Evolutionary conservation across 306 rosid genomes (phyloP), one percentile per base, ranked within the genome.

Genomic region (Cucumis hystrix): DNA sequence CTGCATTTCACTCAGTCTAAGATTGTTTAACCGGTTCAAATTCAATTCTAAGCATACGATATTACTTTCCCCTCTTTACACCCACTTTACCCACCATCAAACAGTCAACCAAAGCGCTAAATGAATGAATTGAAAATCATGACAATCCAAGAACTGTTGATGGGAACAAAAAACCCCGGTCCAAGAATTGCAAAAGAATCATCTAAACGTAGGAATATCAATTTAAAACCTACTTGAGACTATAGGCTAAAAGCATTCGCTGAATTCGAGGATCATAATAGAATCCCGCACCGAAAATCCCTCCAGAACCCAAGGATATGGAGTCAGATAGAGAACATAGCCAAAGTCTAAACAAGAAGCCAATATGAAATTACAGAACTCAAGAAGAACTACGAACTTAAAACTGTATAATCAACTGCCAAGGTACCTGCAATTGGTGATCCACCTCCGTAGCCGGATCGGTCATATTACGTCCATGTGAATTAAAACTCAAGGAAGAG

Each of bases 401-500:
- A 49, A 71, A 47, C 41, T 23, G 15, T 71, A 71, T 10, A 30
- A 51, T 52, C 18, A 73, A 73, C 47, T 4, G 21, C 64, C 64
- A 6, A 68, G 49, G 61, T 59, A 92, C 99, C 98, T 96, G 99
- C 90, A 96, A 91, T 72, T 81, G 88, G 65, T 75, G 96, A 92
- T 96, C 99, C 78, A 89, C 62, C 87, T 79, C 72, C 1, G 96
- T 89, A 1, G 37, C 91, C 10, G 97, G 98, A 83, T 96, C 99
- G 58, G 87, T 88, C 99, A 96, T 96, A 33, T 79, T 86, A 64
- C 89, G 99, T 0, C 99, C 98, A 7, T 96, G 92, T 0, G 96
- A 78, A 76, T 96, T 96, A 83, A 96, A 92, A 68, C 98, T 96
- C 88, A 92, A 76, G 7, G 99, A 96, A 80, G 99, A 96, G 80